phyloP scores from a whole-genome alignment of 345 rosid genomes.

The Lepidium didymum region DNA sequence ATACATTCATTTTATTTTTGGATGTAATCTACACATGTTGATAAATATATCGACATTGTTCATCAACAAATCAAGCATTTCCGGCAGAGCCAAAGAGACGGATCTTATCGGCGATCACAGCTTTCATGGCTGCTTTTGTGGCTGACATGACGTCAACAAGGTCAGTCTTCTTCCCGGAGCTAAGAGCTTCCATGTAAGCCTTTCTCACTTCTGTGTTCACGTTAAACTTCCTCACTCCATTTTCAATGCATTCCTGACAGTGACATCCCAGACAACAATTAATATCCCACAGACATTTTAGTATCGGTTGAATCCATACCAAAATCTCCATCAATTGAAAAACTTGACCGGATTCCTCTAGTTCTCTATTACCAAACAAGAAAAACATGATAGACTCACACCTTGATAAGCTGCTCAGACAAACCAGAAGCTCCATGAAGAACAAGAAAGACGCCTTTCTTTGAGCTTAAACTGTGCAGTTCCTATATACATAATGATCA shows the following conservation, averaged over 20 bases:
- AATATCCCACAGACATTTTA: background rate
- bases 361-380: background rate
- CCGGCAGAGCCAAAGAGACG: slow-evolving; percentile 81
- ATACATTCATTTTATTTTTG: background rate
- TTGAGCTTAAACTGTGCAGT: slow-evolving; percentile 49
- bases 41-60: background rate
- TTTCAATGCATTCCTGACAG: slow-evolving; percentile 60
- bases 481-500: slow-evolving; percentile 39
- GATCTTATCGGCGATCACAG: slow-evolving; percentile 75
- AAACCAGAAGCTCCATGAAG: slow-evolving; percentile 98
- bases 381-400: slow-evolving; percentile 15
- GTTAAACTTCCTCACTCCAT: slow-evolving; percentile 81
- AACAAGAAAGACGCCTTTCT: slow-evolving; percentile 76
- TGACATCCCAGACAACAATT: background rate
- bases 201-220: slow-evolving; percentile 86
- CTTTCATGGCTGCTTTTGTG: slow-evolving; percentile 77
- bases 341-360: background rate
- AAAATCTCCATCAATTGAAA: background rate
- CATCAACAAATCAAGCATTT: slow-evolving; percentile 43
- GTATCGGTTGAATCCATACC: background rate
- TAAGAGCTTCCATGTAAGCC: slow-evolving; percentile 71
- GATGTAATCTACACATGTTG: background rate
- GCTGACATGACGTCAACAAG: slow-evolving; percentile 71
- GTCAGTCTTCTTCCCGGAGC: slow-evolving; percentile 43
- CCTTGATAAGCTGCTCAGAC: slow-evolving; percentile 66